Percentiles rank a stretch among this genome's conserved stretches.
These are phyloP conservation scores for Debaryomyces fabryi DNA, from an alignment of 1,139 yeast species.

Conservation along the genomic window DNA sequence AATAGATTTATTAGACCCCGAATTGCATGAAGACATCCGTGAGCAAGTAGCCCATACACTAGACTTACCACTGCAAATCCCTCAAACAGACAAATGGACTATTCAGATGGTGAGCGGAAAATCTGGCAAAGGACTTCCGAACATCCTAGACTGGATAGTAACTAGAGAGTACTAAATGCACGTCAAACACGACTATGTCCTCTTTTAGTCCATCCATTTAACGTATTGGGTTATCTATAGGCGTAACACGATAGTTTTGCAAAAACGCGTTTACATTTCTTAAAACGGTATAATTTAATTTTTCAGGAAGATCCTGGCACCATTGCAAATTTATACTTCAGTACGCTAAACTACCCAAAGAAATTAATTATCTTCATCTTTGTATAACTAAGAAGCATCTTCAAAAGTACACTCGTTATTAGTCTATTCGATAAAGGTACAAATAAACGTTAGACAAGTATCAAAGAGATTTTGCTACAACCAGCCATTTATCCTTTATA, in stretches of 20 bases:
- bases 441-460: not conserved
- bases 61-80: conserved; percentile 26
- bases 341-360: not conserved
- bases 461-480: not conserved
- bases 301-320: not conserved
- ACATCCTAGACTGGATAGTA: conserved; percentile 55
- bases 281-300: conserved; percentile 6
- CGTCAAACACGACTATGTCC: not conserved
- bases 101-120: conserved; percentile 57
- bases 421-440: not conserved
- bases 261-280: conserved; percentile 8
- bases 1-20: conserved; percentile 44
- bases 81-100: conserved; percentile 35
- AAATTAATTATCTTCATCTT: not conserved
- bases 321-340: conserved; percentile 1
- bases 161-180: conserved; percentile 18
- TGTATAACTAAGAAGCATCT: not conserved
- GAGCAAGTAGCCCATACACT: conserved; percentile 23
- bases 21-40: conserved; percentile 19
- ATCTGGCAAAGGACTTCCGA: conserved; percentile 51
- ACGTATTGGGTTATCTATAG: not conserved
- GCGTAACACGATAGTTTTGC: conserved; percentile 1
- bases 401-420: not conserved
- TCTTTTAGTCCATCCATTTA: not conserved
- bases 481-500: not conserved